Base-by-base conservation (phyloP, 495 filamentous ascomycete genomes). In the Podospora appendiculata region DNA sequence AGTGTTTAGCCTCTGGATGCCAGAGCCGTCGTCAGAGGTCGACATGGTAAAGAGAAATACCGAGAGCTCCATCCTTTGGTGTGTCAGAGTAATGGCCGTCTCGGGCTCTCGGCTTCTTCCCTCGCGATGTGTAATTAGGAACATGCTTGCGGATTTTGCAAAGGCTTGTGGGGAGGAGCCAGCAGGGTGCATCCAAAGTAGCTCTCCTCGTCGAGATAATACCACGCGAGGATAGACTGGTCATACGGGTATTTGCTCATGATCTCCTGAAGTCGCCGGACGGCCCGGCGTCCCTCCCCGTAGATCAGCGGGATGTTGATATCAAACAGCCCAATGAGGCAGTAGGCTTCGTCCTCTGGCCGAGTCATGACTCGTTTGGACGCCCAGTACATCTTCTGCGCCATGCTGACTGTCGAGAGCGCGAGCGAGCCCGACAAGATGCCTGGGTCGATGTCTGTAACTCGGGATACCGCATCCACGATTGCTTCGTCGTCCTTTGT, bases 251-350 rank as follows among this genome's bases (percentile, higher is more conserved):
- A 25, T 6, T n/a, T 12, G 3, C 3, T 45, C 8, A 45, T 32
- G 19, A 69, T 70, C 12, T 65, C 50, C 25, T 70, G 67, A 0
- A 70, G 41, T 1, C 69, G 48, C 0, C 1, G 8, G 35, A 67
- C 70, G 0, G 68, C 68, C 1, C 54, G 59, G 0, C 0, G 0
- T 0, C 66, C 69, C 34, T 70, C 67, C 0, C 69, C 69, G 25
- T 71, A 71, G 1, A 70, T 13, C 11, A 71, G 40, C 0, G 67
- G 57, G 61, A 71, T 69, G 25, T 69, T 64, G 19, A 71, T 50
- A 4, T 52, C 45, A n/a, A 71, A 71, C 0, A 71, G 57, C 0
- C 69, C 69, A 1, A 69, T 17, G 0, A 69, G 51, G 14, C 60
- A 68, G 45, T 72, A 69, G 1, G 69, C 62, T 14, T 68, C 61